Evolutionary conservation across 164 flowering plant genomes (phyloP).

Genomic region (Vitis rotundifolia): DNA sequence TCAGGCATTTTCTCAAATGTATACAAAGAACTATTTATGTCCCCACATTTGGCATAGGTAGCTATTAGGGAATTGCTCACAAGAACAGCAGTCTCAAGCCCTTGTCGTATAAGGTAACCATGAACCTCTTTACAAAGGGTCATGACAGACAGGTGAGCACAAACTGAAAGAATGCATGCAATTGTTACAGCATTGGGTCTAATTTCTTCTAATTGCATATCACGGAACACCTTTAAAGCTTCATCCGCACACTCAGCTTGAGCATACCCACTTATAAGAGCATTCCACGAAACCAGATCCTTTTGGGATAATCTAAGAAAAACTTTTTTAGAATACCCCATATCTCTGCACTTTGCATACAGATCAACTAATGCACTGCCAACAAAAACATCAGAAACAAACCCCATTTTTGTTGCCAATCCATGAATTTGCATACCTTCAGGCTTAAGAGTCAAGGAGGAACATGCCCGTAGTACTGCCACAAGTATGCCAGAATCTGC

Average conservation of each 20-base stretch:
- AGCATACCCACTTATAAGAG: conserved; percentile 39
- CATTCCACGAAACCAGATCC: conserved; percentile 52
- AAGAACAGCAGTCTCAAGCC: conserved; percentile 28
- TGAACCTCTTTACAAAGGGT: conserved; percentile 41
- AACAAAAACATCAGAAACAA: conserved; percentile 41
- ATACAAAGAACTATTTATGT: conserved; percentile 27
- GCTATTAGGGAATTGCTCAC: conserved; percentile 55
- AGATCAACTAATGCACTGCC: conserved; percentile 46
- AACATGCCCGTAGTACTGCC: conserved; percentile 51
- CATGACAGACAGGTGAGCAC: conserved; percentile 29
- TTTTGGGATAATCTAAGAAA: conserved; percentile 25
- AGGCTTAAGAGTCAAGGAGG: conserved; percentile 25
- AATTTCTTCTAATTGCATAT: conserved; percentile 33
- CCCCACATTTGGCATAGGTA: conserved; percentile 65
- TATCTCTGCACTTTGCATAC: conserved; percentile 41
- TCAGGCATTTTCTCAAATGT: conserved; percentile 44
- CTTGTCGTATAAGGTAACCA: conserved; percentile 28
- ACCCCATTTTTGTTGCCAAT: conserved; percentile 39
- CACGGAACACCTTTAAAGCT: conserved; percentile 32
- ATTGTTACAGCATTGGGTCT: conserved; percentile 37
- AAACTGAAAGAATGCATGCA: conserved; percentile 35
- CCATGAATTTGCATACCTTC: conserved; percentile 50
- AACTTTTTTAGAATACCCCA: conserved; percentile 29
- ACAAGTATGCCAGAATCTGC: conserved; percentile 37
- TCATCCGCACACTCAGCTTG: conserved; percentile 27